A percentile compares a stretch with the other conserved stretches of the same genome.
Conservation (phyloP, 2,329 filamentous ascomycete genomes). For the Shiraia bambusicola region DNA sequence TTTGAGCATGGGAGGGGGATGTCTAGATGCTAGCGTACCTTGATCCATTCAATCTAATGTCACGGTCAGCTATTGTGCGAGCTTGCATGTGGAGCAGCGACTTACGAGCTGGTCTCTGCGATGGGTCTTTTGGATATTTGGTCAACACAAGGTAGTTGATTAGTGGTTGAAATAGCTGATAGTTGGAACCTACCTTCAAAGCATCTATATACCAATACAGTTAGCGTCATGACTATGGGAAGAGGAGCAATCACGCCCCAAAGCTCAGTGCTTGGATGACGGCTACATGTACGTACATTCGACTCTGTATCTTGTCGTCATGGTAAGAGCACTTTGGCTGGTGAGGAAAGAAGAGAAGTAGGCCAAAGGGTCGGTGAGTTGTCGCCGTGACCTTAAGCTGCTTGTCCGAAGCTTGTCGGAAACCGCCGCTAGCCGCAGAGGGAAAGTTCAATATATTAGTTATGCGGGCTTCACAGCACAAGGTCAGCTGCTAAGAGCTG, state of each 20-base stretch:
- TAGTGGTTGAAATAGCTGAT: too few relatives aligned
- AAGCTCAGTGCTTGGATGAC: neutral
- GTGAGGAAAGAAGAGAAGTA: slow-evolving; percentile 3
- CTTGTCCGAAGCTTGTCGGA: slow-evolving; percentile 29
- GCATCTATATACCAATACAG: slow-evolving; percentile 53
- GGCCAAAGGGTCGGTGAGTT: slow-evolving; percentile 13
- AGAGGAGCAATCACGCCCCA: neutral
- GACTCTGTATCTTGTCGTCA: slow-evolving; percentile 47
- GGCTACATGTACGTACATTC: slow-evolving; percentile 21
- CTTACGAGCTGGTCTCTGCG: slow-evolving; percentile 86
- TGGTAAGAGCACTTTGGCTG: slow-evolving; percentile 17
- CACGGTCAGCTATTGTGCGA: slow-evolving; percentile 12
- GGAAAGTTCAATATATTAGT: slow-evolving; percentile 14
- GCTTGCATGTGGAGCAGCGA: slow-evolving; percentile 30
- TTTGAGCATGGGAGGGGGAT: too few relatives aligned
- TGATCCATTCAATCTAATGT: slow-evolving; percentile 81
- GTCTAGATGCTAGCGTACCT: slow-evolving; percentile 51
- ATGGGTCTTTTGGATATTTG: slow-evolving; percentile 66
- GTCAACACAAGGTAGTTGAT: neutral
- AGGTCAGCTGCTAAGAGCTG: neutral
- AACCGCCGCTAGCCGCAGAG: slow-evolving; percentile 26
- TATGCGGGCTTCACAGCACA: too few relatives aligned
- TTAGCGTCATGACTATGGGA: slow-evolving; percentile 13
- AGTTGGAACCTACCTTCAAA: slow-evolving; percentile 62
- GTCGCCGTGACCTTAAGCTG: slow-evolving; percentile 20